These are phyloP conservation scores for Isoetes engelmannii DNA, from an alignment of 83 land plant genomes.

Conservation along the genomic window DNA sequence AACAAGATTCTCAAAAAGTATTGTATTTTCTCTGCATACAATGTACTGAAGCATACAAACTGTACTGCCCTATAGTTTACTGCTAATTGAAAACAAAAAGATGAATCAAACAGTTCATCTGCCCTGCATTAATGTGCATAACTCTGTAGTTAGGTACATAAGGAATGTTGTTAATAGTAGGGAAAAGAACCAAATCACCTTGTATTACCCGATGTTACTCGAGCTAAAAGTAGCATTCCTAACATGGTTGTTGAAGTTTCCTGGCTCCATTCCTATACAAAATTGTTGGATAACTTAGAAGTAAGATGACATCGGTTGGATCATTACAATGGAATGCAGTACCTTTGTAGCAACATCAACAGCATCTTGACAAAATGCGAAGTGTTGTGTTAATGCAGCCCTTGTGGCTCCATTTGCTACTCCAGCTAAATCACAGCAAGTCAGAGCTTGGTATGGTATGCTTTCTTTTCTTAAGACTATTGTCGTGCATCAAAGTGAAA, in stretches of 20 bases:
- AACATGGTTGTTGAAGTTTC: slow-evolving; percentile 89
- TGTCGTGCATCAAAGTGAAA: background rate
- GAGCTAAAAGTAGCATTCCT: slow-evolving; percentile 86
- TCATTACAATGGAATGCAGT: background rate
- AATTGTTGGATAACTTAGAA: background rate
- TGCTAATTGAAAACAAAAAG: slow-evolving; percentile 24
- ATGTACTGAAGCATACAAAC: slow-evolving; percentile 61
- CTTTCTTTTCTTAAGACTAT: background rate
- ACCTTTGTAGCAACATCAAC: slow-evolving; percentile 99
- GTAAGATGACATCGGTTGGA: background rate
- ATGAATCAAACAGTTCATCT: background rate
- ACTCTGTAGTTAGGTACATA: slow-evolving; percentile 59
- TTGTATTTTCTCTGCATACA: slow-evolving; percentile 66
- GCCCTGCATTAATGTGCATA: background rate
- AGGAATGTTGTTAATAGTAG: slow-evolving; percentile 72
- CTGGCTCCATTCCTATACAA: slow-evolving; percentile 84
- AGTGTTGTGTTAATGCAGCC: slow-evolving; percentile 96
- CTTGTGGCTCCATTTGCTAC: slow-evolving; percentile 99
- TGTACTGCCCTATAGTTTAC: slow-evolving; percentile 90
- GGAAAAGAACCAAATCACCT: slow-evolving; percentile 68
- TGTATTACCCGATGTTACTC: slow-evolving; percentile 49
- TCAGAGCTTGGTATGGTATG: background rate
- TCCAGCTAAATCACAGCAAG: slow-evolving; percentile 50
- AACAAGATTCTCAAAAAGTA: slow-evolving; percentile 55
- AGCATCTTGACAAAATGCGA: slow-evolving; percentile 83